phyloP scores from a whole-genome alignment of 2,329 filamentous ascomycete species.

The Coniochaeta hoffmannii region DNA sequence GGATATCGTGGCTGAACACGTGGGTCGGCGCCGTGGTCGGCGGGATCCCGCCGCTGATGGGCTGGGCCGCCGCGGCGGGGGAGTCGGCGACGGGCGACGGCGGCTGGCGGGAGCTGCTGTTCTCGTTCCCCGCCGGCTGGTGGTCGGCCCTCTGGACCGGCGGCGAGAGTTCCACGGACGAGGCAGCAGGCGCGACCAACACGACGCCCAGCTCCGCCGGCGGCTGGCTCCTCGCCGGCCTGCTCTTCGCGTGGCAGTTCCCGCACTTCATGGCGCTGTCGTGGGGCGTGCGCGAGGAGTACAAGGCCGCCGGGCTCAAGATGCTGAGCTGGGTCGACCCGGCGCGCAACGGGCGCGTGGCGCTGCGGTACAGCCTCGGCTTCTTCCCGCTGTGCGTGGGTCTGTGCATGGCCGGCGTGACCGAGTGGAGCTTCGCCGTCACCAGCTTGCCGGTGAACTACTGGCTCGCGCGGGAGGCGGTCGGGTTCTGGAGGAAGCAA shows the following conservation, averaged over 20 bases:
- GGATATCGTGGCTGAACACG: slow-evolving; percentile 79
- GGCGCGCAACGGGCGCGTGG: slow-evolving; percentile 76
- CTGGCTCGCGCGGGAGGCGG: slow-evolving; percentile 77
- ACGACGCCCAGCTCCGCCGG: slow-evolving; percentile 42
- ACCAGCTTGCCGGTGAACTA: slow-evolving; percentile 76
- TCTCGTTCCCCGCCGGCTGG: slow-evolving; percentile 24
- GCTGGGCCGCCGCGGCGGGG: slow-evolving; percentile 90
- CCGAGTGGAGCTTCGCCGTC: slow-evolving; percentile 75
- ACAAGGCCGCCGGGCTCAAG: slow-evolving; percentile 60
- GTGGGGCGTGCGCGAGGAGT: slow-evolving; percentile 84
- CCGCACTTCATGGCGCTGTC: slow-evolving; percentile 95
- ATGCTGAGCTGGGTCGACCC: slow-evolving; percentile 87
- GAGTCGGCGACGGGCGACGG: slow-evolving; percentile 72
- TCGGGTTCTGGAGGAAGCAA: slow-evolving; percentile 71
- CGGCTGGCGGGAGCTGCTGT: slow-evolving; percentile 70
- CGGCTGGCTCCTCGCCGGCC: slow-evolving; percentile 78
- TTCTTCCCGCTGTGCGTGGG: slow-evolving; percentile 83
- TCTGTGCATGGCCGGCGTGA: slow-evolving; percentile 72
- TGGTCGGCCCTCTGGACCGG: neutral
- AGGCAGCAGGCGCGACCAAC: neutral
- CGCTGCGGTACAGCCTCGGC: slow-evolving; percentile 74
- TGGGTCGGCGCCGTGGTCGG: slow-evolving; percentile 93
- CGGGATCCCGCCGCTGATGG: slow-evolving; percentile 93
- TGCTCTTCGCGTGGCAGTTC: slow-evolving; percentile 96
- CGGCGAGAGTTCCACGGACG: neutral